A percentile compares a stretch with the other conserved stretches of the same genome.
Conservation (phyloP, 345 rosid species). For the Eucalyptus cloeziana region DNA sequence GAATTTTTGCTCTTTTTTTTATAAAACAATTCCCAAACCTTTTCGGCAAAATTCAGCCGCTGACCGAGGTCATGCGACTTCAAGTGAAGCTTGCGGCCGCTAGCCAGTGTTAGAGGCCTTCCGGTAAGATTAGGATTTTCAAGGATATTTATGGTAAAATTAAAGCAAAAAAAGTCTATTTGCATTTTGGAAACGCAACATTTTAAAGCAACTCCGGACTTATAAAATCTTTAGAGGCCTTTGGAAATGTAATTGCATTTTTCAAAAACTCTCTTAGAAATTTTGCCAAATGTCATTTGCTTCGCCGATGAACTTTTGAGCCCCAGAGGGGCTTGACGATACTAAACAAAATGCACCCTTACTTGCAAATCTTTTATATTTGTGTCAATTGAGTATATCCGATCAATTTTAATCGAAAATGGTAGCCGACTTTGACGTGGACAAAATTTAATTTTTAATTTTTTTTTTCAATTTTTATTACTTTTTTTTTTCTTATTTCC, state of each 20-base stretch:
- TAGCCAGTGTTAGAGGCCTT: neutral
- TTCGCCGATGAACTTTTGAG: too few relatives aligned
- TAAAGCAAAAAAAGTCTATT: neutral
- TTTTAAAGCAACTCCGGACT: neutral
- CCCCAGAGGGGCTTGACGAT: neutral
- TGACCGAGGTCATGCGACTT: accelerated
- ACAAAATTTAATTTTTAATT: too few relatives aligned
- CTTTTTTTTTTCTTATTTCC: too few relatives aligned
- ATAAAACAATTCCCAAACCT: neutral
- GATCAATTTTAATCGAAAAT: accelerated
- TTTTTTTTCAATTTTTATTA: too few relatives aligned
- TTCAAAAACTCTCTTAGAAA: neutral
- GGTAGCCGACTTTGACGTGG: accelerated
- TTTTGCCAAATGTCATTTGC: neutral
- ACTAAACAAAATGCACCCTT: too few relatives aligned
- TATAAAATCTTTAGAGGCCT: neutral
- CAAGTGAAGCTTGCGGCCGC: neutral
- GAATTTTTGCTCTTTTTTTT: neutral
- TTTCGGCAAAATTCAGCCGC: accelerated
- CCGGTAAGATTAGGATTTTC: too few relatives aligned
- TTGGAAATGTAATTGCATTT: too few relatives aligned
- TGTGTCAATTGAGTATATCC: accelerated
- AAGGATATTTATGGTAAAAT: neutral
- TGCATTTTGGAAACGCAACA: neutral
- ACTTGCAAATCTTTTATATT: too few relatives aligned